phyloP scores from a whole-genome alignment of 208 protist species.

The Trypanosomatidae sp. region DNA sequence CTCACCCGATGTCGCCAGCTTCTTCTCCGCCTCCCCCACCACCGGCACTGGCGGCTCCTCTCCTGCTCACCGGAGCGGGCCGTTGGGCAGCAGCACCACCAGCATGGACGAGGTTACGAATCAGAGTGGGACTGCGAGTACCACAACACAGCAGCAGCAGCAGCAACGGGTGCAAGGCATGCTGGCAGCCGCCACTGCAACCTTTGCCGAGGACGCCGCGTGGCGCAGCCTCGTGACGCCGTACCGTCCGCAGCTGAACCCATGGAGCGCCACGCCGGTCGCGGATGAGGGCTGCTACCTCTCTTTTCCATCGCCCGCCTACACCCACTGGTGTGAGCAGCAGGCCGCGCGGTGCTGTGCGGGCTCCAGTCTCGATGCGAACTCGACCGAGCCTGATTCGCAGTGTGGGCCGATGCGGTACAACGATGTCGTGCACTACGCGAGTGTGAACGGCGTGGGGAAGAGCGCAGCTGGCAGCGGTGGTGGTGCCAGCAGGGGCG shows the following conservation, averaged over 20 bases:
- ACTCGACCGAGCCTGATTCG: not conserved
- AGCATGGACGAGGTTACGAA: too few relatives aligned
- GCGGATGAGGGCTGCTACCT: slow-evolving; percentile 67
- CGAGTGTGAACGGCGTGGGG: too few relatives aligned
- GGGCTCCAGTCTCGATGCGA: not conserved
- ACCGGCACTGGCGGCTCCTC: too few relatives aligned
- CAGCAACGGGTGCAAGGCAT: slow-evolving; percentile 7
- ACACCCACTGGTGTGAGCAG: slow-evolving; percentile 25
- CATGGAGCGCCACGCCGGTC: slow-evolving; percentile 35
- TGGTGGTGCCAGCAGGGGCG: not conserved
- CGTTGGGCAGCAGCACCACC: not conserved
- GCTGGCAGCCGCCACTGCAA: slow-evolving; percentile 16
- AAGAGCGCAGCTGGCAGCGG: too few relatives aligned
- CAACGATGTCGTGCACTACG: slow-evolving; percentile 25
- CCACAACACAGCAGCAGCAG: not conserved
- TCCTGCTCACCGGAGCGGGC: too few relatives aligned
- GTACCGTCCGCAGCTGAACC: slow-evolving; percentile 24
- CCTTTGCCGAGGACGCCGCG: slow-evolving; percentile 22
- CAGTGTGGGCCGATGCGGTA: slow-evolving; percentile 32
- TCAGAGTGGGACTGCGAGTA: too few relatives aligned
- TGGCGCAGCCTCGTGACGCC: slow-evolving; percentile 12
- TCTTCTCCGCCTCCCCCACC: too few relatives aligned
- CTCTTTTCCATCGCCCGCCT: slow-evolving; percentile 44
- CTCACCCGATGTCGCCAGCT: too few relatives aligned
- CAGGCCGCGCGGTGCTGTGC: slow-evolving; percentile 30